Evolutionary conservation across 1,284 basidiomycete genomes (phyloP).

Genomic region (Ustilago esculenta): DNA sequence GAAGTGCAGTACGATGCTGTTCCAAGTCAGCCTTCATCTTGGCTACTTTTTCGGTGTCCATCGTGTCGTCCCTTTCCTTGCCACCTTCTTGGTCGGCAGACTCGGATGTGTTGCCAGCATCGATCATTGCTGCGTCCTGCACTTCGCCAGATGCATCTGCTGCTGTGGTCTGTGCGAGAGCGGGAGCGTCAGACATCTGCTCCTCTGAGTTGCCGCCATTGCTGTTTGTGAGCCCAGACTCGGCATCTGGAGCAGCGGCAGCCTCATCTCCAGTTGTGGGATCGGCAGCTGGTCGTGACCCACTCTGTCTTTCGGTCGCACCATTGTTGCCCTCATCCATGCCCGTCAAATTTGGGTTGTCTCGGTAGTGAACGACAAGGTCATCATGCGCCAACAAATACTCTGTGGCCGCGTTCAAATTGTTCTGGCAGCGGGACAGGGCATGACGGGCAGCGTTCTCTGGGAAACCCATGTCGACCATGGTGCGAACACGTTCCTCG

Average conservation of each 20-base stretch:
- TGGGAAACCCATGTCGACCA: constrained; percentile 97
- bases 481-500: constrained; percentile 75
- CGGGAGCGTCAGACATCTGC: constrained; percentile 51
- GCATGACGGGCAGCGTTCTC: constrained; percentile 84
- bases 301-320: not conserved
- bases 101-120: constrained; percentile 7
- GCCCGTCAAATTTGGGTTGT: constrained; percentile 42
- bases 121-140: constrained; percentile 38
- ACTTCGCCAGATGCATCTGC: constrained; percentile 31
- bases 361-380: constrained; percentile 38
- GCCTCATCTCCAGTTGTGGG: constrained; percentile 67
- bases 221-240: constrained; percentile 24
- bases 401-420: constrained; percentile 88
- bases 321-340: constrained; percentile 15
- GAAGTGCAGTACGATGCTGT: constrained; percentile 70
- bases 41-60: constrained; percentile 32
- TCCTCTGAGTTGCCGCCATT: constrained; percentile 26
- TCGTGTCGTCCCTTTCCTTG: constrained; percentile 25
- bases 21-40: constrained; percentile 40
- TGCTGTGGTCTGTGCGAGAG: constrained; percentile 33
- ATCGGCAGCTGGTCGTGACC: constrained; percentile 12
- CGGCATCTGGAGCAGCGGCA: constrained; percentile 45
- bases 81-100: not conserved
- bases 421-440: constrained; percentile 84
- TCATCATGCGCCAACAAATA: constrained; percentile 74